Evolutionary conservation across 202 grass and related monocot genomes (phyloP).

Genomic region (Panicum virgatum): DNA sequence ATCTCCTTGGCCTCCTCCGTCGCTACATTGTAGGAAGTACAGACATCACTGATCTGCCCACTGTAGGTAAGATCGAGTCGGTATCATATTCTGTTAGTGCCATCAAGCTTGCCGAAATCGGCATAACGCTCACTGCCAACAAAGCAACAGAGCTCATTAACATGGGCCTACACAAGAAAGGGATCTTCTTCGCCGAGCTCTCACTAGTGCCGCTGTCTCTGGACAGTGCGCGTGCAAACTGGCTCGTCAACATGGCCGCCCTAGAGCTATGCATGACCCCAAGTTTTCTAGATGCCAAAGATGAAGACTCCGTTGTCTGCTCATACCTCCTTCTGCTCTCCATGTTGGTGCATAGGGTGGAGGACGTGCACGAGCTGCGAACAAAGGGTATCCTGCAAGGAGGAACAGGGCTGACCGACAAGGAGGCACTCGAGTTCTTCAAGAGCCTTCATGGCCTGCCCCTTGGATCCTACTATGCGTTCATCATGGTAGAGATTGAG

Average conservation of each 20-base stretch:
- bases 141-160: not conserved
- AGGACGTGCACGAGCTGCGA: not conserved
- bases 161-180: not conserved
- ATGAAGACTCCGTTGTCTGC: not conserved
- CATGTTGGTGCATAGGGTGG: not conserved
- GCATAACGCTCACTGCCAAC: not conserved
- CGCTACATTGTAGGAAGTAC: not conserved
- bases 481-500: not conserved
- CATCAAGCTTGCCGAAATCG: not conserved
- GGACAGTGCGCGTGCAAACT: not conserved
- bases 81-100: not conserved
- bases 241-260: not conserved
- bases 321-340: not conserved
- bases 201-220: not conserved
- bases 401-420: not conserved
- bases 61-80: too few species aligned
- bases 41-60: too few species aligned
- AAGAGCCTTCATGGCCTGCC: not conserved
- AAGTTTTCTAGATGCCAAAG: fast-evolving
- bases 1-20: not conserved
- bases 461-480: not conserved
- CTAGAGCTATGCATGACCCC: not conserved
- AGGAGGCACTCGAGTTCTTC: not conserved
- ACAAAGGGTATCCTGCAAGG: not conserved
- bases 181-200: not conserved